A percentile compares a stretch with the other conserved stretches of the same genome.
Conservation (phyloP, 371 early-diverging fungal genomes). For the Mucor lusitanicus region DNA sequence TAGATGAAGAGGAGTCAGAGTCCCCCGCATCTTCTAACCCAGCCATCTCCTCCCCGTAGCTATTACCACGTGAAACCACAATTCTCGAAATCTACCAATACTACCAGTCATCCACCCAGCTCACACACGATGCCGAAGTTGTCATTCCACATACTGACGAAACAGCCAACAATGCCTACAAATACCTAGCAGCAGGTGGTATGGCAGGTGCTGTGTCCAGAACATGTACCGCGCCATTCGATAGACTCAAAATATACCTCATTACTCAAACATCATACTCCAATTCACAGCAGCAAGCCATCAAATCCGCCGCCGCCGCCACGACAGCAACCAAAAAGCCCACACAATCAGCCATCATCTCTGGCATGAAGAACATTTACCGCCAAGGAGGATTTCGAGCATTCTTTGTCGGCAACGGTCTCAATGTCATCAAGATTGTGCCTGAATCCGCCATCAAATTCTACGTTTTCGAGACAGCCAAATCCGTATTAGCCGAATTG, state of each 20-base stretch:
- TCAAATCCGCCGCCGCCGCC: conserved; percentile 8
- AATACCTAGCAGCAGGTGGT: conserved; percentile 77
- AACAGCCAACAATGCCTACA: conserved; percentile 46
- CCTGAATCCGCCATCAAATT: conserved; percentile 84
- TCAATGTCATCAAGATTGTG: conserved; percentile 80
- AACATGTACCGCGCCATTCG: conserved; percentile 83
- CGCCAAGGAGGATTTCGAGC: conserved; percentile 63
- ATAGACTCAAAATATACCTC: conserved; percentile 79
- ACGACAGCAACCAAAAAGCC: conserved; percentile 1
- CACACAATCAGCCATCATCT: conserved; percentile 27
- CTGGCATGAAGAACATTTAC: conserved; percentile 56
- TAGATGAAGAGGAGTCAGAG: neutral
- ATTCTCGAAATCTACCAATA: conserved; percentile 67
- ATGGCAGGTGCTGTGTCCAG: conserved; percentile 80
- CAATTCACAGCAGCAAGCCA: neutral
- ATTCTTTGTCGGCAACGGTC: conserved; percentile 82
- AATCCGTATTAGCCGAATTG: conserved; percentile 54
- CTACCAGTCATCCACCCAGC: conserved; percentile 61
- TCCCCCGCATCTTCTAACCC: neutral
- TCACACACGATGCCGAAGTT: conserved; percentile 70
- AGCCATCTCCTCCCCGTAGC: conserved; percentile 10
- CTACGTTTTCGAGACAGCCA: conserved; percentile 72
- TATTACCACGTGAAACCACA: conserved; percentile 45
- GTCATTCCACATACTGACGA: conserved; percentile 61
- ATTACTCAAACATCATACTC: conserved; percentile 53